Base-by-base conservation (phyloP, 768 basidiomycete genomes). In the Suillus cothurnatus region DNA sequence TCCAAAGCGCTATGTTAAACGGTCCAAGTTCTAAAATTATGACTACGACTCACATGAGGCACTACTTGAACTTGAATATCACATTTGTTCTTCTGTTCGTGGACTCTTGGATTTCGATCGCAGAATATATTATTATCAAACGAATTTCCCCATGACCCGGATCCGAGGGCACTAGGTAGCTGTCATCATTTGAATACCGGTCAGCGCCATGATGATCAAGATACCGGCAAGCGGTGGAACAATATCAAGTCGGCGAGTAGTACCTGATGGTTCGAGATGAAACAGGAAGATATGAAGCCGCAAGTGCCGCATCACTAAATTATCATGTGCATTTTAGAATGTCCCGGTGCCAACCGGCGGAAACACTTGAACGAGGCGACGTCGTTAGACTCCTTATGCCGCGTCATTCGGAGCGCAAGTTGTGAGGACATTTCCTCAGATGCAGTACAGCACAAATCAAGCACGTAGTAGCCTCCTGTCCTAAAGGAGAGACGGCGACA, bases 341-440 rank as follows among this genome's bases (percentile, higher is more conserved):
- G 28, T 31, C 26, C 26, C 28, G 50, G 50, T 52, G 7, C 6
- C 7, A 26, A 50, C 49, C 47, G 47, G 47, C 38, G 14, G 38
- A 50, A 26, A 53, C 52, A 32, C 11, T 31, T 11, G 28, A 31
- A 19, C 31, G 5, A 21, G 21, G 7, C 26, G 15, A 53, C 19
- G 5, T 11, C 31, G 9, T 32, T 32, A 31, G 2, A 32, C 52
- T 53, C 52, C 19, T 21, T 31, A 19, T 28, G 17, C 52, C 32
- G 12, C 21, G n/a, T n/a, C n/a, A n/a, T n/a, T n/a, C n/a, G 31
- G 31, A 55, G 32, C 12, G 12, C 12, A 1, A 55, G 28, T 11
- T 52, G 28, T 12, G 43, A 57, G 31, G n/a, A n/a, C 2, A 65
- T 70, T 17, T 66, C 66, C 62, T 71, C 47, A 0, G 67, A 72